Base-by-base conservation (phyloP, 768 basidiomycete genomes). In the Strobilomyces confusus region DNA sequence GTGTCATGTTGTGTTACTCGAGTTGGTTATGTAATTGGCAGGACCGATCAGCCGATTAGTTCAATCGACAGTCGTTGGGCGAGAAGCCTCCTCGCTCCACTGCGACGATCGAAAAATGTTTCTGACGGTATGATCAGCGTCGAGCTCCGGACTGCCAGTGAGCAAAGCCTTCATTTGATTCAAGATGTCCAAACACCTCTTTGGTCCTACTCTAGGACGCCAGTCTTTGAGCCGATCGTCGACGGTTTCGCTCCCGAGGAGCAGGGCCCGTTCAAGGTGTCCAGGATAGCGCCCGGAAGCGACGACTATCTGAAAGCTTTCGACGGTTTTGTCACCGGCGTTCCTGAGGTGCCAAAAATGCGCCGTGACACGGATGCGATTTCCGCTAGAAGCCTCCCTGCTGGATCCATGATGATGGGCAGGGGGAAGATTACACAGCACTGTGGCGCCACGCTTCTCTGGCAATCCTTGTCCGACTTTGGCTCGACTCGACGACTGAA, bases 101-200 rank as follows among this genome's bases (percentile, higher is more conserved):
- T n/a, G 22, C 19, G 32, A 33, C 9, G 29, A 3, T 13, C 13
- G 42, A 25, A 51, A 45, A 23, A 49, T 32, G 6, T n/a, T 47
- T 19, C 20, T 38, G 19, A n/a, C 8, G 19, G 17, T 9, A 37
- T 17, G 17, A 8, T 15, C 19, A 14, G 22, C 11, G 1, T 33
- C 20, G 30, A 20, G 26, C 15, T 32, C 55, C 17, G 1, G 8
- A 5, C 19, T 11, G n/a, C n/a, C n/a, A n/a, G n/a, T n/a, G 19
- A 60, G 41, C 2, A 52, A 3, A 2, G 7, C 22, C 7, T 57
- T 38, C 58, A 57, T 57, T 15, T 23, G 38, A 3, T 43, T 41
- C 40, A 41, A 41, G 22, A 23, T 6, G 13, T 41, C 13, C 13
- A 41, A 11, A 23, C 40, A 41, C 22, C 12, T 41, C 22, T 23